phyloP scores from a whole-genome alignment of 1,139 yeast genomes.

The Debaryomycetaceae sp. region DNA sequence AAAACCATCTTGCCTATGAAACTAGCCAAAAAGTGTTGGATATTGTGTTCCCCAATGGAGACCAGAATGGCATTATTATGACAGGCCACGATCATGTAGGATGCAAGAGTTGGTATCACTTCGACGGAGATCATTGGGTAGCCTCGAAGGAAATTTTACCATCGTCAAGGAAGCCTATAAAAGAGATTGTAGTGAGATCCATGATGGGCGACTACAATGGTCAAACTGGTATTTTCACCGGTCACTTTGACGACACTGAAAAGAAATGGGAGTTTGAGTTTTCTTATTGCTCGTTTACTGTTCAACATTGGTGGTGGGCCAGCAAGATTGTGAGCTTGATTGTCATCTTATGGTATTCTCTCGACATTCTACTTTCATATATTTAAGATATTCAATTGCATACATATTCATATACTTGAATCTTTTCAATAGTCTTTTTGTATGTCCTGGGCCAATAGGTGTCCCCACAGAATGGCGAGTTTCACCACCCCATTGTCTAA shows the following conservation, averaged over 20 bases:
- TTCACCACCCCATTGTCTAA: neutral
- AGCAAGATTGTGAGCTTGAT: slow-evolving; percentile 56
- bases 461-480: neutral
- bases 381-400: slow-evolving; percentile 26
- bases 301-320: slow-evolving; percentile 98
- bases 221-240: slow-evolving; percentile 80
- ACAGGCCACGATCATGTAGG: slow-evolving; percentile 99
- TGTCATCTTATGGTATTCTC: slow-evolving; percentile 26
- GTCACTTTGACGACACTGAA: slow-evolving; percentile 42
- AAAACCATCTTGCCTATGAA: slow-evolving; percentile 73
- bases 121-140: slow-evolving; percentile 49
- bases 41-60: slow-evolving; percentile 59
- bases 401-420: slow-evolving; percentile 7
- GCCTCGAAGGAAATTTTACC: slow-evolving; percentile 43
- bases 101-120: slow-evolving; percentile 65
- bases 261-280: slow-evolving; percentile 65
- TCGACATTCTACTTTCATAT: slow-evolving; percentile 5
- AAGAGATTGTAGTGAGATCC: slow-evolving; percentile 83
- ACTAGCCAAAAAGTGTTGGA: slow-evolving; percentile 65
- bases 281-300: slow-evolving; percentile 70
- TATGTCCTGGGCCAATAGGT: neutral
- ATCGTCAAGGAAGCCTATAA: slow-evolving; percentile 36
- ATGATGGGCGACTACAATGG: slow-evolving; percentile 98
- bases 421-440: neutral
- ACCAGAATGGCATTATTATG: slow-evolving; percentile 70